Evolutionary conservation across 2,329 filamentous ascomycete species (phyloP), one percentile per base, ranked within the genome.

Genomic region (Claviceps capensis): DNA sequence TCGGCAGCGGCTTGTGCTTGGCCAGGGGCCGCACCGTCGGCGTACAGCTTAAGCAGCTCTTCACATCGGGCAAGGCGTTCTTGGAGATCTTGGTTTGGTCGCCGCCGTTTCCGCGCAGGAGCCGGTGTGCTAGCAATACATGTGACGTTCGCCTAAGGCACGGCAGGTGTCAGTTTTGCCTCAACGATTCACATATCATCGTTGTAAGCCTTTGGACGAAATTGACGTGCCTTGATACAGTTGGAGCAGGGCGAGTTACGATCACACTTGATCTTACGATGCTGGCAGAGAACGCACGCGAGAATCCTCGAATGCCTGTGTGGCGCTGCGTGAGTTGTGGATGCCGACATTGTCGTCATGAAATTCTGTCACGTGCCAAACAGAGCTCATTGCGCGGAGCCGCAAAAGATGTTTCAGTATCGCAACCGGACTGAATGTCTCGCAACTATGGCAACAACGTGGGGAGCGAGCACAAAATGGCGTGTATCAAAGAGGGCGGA

Each of bases 181-280:
- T 34, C 9, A 9, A 34, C 9, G 30, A 34, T 34, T 34, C 30
- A 34, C 30, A 34, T 11, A 34, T 34, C 30, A 36, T 42, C 36
- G 37, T 43, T 46, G 36, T 51, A 13, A 49, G 49, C 42, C 37
- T 6, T 13, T 43, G 9, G 22, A n/a, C 7, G 37, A 48, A 30
- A 49, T 11, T 19, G 42, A 61, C 66, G 55, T 58, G 81, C 78
- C 72, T 81, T 81, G 61, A 76, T 65, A 57, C 78, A 81, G 58
- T 81, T 81, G 53, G 77, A 74, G 59, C 78, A 81, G 4, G 78
- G 78, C 42, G 74, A 78, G 43, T 72, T 73, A 54, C 78, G 72
- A 59, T 81, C 77, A 64, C 78, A 82, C 62, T 79, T 80, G 65
- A 81, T 81, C 66, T 82, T 81, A 59, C 78, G 73, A 60, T 77